Base-by-base conservation (phyloP, 768 basidiomycete genomes). In the Tylopilus plumbeoviolaceoides region DNA sequence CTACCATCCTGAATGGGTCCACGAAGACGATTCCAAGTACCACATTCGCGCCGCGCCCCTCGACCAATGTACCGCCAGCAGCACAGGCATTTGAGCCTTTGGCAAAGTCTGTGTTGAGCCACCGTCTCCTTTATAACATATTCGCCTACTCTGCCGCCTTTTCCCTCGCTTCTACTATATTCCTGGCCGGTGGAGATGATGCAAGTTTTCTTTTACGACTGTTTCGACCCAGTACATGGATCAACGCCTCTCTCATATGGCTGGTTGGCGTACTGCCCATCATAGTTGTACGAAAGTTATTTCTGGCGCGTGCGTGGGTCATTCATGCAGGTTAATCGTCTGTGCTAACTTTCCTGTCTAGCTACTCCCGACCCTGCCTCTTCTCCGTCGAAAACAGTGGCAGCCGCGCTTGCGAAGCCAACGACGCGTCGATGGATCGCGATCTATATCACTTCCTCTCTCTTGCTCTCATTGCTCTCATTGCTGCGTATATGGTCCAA, bases 21-120 rank as follows among this genome's bases (percentile, higher is more conserved):
- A 36, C 45, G 18, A 54, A 35, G 48, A 47, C 43, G 21, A 40
- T 40, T 8, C 17, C 54, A 8, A 42, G 67, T 21, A 68, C 70
- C 1, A 64, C 58, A 18, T 58, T 65, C 28, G 58, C 59, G 1
- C 60, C 75, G n/a, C 79, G 79, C 46, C 70, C 81, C 0, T 69
- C 83, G 2, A 80, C 81, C 0, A 70, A 77, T 1, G 69, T 89
- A 6, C 84, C 85, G 1, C 74, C 83, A 0, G 67, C 87, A 2
- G 69, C 76, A 6, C 77, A 82, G 57, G 69, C 74, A 1, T 90
- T 83, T 63, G 84, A 87, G 57, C 86, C 86, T 9, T 76, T 82
- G 42, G 78, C 83, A 2, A 87, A 84, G 61, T 68, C 76, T 3
- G 74, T 84, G 6, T 75, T 90, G 43, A 78, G 74, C 47, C 80